Evolutionary conservation across 306 rosid genomes (phyloP).

Genomic region (Rosa persica): DNA sequence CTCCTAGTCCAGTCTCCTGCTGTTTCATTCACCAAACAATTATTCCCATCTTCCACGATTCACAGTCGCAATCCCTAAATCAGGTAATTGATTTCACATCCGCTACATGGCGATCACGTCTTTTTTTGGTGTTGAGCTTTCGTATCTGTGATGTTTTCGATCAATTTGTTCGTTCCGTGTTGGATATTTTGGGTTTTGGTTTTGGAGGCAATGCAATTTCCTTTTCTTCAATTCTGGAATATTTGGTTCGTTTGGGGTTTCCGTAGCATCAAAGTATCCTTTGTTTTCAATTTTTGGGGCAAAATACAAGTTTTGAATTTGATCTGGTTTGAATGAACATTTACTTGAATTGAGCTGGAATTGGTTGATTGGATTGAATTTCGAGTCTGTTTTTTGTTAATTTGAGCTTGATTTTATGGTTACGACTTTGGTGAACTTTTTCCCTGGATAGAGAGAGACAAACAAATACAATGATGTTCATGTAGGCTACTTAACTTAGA

Average conservation of each 20-base stretch:
- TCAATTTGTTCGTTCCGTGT: not conserved
- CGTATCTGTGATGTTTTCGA: not conserved
- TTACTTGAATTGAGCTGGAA: not conserved
- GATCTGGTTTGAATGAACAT: not conserved
- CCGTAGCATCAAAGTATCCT: not conserved
- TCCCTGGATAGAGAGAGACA: not conserved
- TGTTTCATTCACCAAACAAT: not conserved
- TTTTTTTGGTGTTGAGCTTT: not conserved
- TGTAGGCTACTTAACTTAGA: not conserved
- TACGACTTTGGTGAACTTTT: not conserved
- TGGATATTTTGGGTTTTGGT: not conserved
- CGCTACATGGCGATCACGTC: constrained; percentile 11
- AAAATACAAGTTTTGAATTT: not conserved
- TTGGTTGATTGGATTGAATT: not conserved
- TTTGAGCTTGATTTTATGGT: not conserved
- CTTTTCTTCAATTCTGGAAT: not conserved
- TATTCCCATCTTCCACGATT: constrained; percentile 12
- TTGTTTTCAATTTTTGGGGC: too few species aligned
- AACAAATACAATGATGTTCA: not conserved
- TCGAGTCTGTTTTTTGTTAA: not conserved
- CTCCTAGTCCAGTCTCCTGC: not conserved
- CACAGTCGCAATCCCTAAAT: constrained; percentile 12
- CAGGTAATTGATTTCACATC: constrained; percentile 20
- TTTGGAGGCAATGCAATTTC: not conserved
- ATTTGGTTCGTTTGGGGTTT: constrained; percentile 3